Conservation (phyloP, 2,329 filamentous ascomycete genomes). For the Cladosporium sp. region DNA sequence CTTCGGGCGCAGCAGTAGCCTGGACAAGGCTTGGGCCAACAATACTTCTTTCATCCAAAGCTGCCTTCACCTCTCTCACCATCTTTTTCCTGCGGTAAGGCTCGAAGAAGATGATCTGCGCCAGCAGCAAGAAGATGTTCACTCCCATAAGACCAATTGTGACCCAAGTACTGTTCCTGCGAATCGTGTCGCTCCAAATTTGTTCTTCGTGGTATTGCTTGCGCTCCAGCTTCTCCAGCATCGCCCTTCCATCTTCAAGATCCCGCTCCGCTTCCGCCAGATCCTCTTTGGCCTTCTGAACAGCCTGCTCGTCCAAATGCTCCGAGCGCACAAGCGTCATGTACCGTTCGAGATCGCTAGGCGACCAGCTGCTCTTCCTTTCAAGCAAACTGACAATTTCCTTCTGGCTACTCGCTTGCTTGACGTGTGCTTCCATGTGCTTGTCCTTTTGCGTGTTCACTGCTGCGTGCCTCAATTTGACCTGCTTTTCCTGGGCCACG, state of each 20-base stretch:
- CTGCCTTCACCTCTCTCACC: conserved; percentile 73
- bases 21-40: conserved; percentile 16
- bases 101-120: conserved; percentile 74
- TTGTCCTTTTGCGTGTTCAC: conserved; percentile 72
- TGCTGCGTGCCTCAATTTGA: conserved; percentile 61
- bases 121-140: conserved; percentile 85
- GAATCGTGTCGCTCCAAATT: conserved; percentile 97
- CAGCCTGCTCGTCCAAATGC: conserved; percentile 87
- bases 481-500: conserved; percentile 61
- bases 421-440: conserved; percentile 81
- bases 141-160: conserved; percentile 98
- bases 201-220: conserved; percentile 97
- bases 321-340: conserved; percentile 89
- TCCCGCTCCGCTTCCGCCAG: conserved; percentile 76
- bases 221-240: conserved; percentile 79
- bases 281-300: conserved; percentile 69
- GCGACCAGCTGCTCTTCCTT: conserved; percentile 89
- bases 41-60: conserved; percentile 68
- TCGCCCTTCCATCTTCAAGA: conserved; percentile 73
- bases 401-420: conserved; percentile 85
- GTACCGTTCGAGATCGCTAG: conserved; percentile 87
- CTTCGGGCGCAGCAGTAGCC: conserved; percentile 19
- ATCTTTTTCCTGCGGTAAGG: conserved; percentile 84
- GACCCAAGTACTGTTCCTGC: conserved; percentile 95
- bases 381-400: conserved; percentile 94